Evolutionary conservation across 129 eudicot genomes (phyloP), one percentile per base, ranked within the genome.

Genomic region (Lonicera japonica): DNA sequence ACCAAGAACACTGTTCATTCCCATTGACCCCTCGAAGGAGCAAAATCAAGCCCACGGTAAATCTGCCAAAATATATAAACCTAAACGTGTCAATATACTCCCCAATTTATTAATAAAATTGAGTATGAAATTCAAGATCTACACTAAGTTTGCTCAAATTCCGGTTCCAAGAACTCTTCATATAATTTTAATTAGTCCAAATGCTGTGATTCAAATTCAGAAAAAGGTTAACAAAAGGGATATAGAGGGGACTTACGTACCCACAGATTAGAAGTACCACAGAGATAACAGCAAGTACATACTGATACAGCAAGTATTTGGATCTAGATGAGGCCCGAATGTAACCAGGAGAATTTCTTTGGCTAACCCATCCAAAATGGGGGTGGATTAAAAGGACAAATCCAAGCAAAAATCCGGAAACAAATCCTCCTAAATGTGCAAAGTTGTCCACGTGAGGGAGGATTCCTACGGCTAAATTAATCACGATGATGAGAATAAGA

Each of bases 401-500:
- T 14, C 98, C 98, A 19, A 87, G 80, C 5, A 91, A 70, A 70
- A 91, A 84, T 2, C 96, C 98, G 1, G 95, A 72, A 58, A 71
- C 39, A 59, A 91, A 91, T 67, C 98, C 98, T 59, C 98, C 96
- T 1, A 91, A 40, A 65, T 90, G 95, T 4, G 97, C 94, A 61
- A 79, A 90, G 74, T 90, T 90, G 67, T 87, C 95, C 16, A 86
- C 82, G 53, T 86, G 97, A 8, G 97, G 97, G 12, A 90, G 87
- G 38, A 90, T 67, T 61, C 97, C 95, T 23, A 87, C 80, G 15
- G 86, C 87, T 52, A 86, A 50, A 64, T 90, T 90, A 15, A 90
- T 56, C 6, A 75, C 6, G 57, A 86, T 77, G 47, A 86, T 82
- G 46, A 84, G 3, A 8, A 78, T 41, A 5, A n/a, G 21, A 48